Conservation (phyloP, 331 rosid genomes). For the Telfairia occidentalis region DNA sequence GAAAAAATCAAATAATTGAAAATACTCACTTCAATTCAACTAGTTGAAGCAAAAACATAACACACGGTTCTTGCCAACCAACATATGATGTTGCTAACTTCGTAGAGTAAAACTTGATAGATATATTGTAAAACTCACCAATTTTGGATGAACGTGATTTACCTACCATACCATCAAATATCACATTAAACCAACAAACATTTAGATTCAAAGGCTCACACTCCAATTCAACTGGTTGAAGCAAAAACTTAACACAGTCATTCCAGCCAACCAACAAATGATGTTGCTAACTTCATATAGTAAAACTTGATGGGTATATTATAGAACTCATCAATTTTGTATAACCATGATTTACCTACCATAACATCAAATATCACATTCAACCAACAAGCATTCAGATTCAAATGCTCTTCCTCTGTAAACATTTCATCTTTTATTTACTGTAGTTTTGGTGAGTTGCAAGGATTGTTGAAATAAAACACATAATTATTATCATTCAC, state of each 20-base stretch:
- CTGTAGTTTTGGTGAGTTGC: not conserved
- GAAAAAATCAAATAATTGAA: not conserved
- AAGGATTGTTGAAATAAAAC: not conserved
- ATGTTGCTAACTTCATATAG: conserved; percentile 12
- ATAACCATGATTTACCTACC: conserved; percentile 63
- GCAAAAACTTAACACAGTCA: conserved; percentile 26
- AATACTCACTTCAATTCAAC: conserved; percentile 30
- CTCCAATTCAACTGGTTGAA: conserved; percentile 35
- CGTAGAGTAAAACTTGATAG: conserved; percentile 25
- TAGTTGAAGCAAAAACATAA: conserved; percentile 34
- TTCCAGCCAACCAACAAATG: conserved; percentile 18
- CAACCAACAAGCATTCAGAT: not conserved
- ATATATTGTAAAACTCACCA: conserved; percentile 37
- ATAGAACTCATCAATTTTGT: conserved; percentile 32
- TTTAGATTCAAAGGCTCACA: too few relatives aligned
- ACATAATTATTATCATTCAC: not conserved
- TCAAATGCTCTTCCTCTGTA: not conserved
- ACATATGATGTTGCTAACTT: conserved; percentile 15
- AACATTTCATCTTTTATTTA: not conserved
- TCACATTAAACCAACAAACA: not conserved
- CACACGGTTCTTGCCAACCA: conserved; percentile 19
- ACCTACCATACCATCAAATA: conserved; percentile 44
- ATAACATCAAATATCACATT: not conserved
- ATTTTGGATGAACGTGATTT: conserved; percentile 34
- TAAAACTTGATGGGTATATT: conserved; percentile 32